Conservation (phyloP, 2,329 filamentous ascomycete genomes). For the Epichloe typhina region DNA sequence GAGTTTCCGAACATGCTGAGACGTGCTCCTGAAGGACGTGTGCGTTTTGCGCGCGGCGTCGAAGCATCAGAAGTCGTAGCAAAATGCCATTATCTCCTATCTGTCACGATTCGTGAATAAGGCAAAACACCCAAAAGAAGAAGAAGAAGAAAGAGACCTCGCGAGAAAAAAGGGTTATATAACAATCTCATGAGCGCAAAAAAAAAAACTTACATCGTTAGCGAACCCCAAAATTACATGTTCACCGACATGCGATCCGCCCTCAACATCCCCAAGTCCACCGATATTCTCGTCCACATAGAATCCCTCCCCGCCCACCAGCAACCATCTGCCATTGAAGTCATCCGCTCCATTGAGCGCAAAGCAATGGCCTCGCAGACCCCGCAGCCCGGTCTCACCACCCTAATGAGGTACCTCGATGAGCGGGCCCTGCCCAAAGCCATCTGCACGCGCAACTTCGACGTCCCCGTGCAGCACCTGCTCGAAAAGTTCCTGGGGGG, state of each 20-base stretch:
- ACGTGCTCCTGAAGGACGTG: too few relatives aligned
- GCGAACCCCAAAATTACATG: slow-evolving; percentile 91
- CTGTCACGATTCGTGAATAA: too few relatives aligned
- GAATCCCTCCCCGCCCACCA: slow-evolving; percentile 50
- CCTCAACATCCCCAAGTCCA: slow-evolving; percentile 55
- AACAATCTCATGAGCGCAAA: not conserved
- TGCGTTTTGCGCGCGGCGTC: too few relatives aligned
- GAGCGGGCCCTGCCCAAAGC: slow-evolving; percentile 54
- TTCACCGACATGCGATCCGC: slow-evolving; percentile 72
- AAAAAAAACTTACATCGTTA: slow-evolving; percentile 20
- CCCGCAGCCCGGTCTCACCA: slow-evolving; percentile 65
- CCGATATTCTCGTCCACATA: slow-evolving; percentile 85
- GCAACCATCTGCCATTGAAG: slow-evolving; percentile 53
- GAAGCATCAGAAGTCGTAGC: too few relatives aligned
- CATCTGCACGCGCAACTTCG: slow-evolving; percentile 92
- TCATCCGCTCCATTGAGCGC: slow-evolving; percentile 69
- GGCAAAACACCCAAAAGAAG: too few relatives aligned
- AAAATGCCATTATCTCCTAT: too few relatives aligned
- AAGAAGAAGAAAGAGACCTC: accelerated
- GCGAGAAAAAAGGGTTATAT: too few relatives aligned
- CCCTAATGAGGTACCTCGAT: slow-evolving; percentile 76
- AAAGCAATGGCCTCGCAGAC: slow-evolving; percentile 66
- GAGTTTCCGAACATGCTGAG: slow-evolving; percentile 2
- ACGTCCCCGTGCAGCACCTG: slow-evolving; percentile 61
- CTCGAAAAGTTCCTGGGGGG: slow-evolving; percentile 58